These are phyloP conservation scores for Sclerotiophoma versabilis DNA, from an alignment of 2,329 filamentous ascomycete genomes.

Conservation along the genomic window DNA sequence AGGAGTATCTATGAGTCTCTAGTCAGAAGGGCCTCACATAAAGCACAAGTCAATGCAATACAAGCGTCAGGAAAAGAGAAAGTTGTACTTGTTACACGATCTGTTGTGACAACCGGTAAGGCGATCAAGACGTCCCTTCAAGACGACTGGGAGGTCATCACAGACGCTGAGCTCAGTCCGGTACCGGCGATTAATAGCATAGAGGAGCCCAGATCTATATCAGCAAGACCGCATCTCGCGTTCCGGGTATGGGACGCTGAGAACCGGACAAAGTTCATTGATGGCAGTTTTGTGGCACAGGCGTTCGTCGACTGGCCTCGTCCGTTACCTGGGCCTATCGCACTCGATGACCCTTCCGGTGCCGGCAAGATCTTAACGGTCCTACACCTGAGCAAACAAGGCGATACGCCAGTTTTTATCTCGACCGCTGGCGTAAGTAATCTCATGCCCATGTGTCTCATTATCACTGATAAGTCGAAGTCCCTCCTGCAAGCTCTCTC, in stretches of 20 bases:
- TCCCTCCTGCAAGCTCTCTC: constrained; percentile 9
- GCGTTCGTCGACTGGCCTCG: not conserved
- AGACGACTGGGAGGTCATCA: not conserved
- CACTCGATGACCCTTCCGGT: not conserved
- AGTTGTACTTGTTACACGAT: not conserved
- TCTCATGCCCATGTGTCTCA: not conserved
- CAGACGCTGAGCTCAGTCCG: not conserved
- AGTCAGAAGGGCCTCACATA: not conserved
- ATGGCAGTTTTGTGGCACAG: constrained; percentile 13
- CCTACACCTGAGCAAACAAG: constrained; percentile 6
- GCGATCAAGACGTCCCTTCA: no score
- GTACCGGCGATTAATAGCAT: no score
- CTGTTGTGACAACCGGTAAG: no score
- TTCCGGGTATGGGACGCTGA: constrained; percentile 19
- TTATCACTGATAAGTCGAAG: not conserved
- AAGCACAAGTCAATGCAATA: not conserved
- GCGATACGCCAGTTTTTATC: constrained; percentile 12
- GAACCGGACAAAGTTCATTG: constrained; percentile 4
- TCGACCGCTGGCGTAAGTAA: constrained; percentile 9
- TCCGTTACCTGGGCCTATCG: constrained; percentile 9
- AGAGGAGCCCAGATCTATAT: not conserved
- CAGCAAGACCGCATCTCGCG: not conserved
- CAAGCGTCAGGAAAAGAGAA: not conserved
- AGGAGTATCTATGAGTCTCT: not conserved
- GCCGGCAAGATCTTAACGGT: not conserved